These are phyloP conservation scores for Biscogniauxia mediterranea DNA, from an alignment of 2,329 filamentous ascomycete genomes.

Conservation along the genomic window DNA sequence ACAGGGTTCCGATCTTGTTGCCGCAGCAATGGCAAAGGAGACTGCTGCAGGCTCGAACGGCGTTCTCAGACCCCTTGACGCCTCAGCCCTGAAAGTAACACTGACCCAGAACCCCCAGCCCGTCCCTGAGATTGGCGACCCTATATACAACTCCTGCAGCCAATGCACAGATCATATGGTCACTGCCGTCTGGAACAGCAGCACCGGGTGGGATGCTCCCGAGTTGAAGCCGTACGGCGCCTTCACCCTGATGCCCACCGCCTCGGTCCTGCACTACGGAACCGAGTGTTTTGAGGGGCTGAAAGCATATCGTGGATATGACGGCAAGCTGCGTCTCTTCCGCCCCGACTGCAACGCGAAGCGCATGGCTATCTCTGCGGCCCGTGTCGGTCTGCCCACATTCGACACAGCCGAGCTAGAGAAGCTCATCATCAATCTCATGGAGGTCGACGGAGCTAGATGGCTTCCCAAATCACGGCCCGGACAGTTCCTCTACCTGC, in stretches of 20 bases:
- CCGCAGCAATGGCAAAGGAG: not conserved
- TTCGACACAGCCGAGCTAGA: constrained; percentile 72
- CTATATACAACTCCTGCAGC: not conserved
- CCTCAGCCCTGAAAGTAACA: not conserved
- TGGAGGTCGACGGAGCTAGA: not conserved
- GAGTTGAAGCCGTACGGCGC: constrained; percentile 76
- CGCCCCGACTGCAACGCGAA: constrained; percentile 70
- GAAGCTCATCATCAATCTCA: constrained; percentile 59
- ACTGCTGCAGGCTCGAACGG: not conserved
- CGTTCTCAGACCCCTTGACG: not conserved
- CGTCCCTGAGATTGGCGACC: not conserved
- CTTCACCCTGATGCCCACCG: constrained; percentile 75
- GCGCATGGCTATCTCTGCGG: constrained; percentile 59
- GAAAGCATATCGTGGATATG: constrained; percentile 78
- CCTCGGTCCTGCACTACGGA: constrained; percentile 81
- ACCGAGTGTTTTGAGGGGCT: constrained; percentile 87
- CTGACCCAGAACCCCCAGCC: not conserved
- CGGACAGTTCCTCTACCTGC: not conserved
- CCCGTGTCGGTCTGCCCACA: constrained; percentile 69
- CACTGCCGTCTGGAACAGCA: constrained; percentile 64
- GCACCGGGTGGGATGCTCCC: constrained; percentile 69
- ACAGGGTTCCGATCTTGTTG: not conserved
- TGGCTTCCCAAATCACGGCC: not conserved
- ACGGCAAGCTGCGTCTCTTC: constrained; percentile 74
- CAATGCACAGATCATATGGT: constrained; percentile 36